phyloP scores from a whole-genome alignment of 768 basidiomycete genomes.

The Calocybe gangraenosa region DNA sequence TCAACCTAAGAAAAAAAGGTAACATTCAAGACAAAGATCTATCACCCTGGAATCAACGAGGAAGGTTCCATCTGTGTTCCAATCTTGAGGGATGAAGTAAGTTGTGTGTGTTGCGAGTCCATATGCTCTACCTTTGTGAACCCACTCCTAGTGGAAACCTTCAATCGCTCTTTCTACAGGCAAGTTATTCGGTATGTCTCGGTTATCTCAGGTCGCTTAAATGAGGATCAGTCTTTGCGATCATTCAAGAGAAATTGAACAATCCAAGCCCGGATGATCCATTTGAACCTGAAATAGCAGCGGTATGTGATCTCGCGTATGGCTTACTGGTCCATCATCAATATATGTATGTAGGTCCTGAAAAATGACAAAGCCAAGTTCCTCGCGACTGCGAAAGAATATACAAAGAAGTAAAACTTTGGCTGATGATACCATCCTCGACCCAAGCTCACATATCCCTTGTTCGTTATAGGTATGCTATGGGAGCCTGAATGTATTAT shows the following conservation, averaged over 20 bases:
- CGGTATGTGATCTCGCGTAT: conserved; percentile 40
- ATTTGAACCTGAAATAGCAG: conserved; percentile 84
- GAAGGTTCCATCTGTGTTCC: conserved; percentile 85
- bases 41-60: conserved; percentile 89
- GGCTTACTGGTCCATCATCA: not conserved
- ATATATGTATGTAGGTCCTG: conserved; percentile 42
- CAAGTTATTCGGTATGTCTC: conserved; percentile 23
- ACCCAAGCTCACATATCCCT: conserved; percentile 7
- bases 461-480: conserved; percentile 10
- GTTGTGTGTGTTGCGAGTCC: conserved; percentile 46
- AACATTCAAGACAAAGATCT: conserved; percentile 80
- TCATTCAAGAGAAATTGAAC: conserved; percentile 82
- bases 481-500: conserved; percentile 3
- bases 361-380: conserved; percentile 79
- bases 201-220: not conserved
- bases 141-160: conserved; percentile 71
- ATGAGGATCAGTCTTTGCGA: conserved; percentile 52
- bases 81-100: conserved; percentile 61
- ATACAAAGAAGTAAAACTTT: conserved; percentile 70
- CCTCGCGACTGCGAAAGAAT: conserved; percentile 72
- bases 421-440: not conserved
- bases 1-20: conserved; percentile 41
- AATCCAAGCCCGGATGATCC: conserved; percentile 88
- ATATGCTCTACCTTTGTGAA: conserved; percentile 19
- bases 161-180: conserved; percentile 70